phyloP scores from a whole-genome alignment of 1,139 yeast genomes.

The Diutina catenulata region DNA sequence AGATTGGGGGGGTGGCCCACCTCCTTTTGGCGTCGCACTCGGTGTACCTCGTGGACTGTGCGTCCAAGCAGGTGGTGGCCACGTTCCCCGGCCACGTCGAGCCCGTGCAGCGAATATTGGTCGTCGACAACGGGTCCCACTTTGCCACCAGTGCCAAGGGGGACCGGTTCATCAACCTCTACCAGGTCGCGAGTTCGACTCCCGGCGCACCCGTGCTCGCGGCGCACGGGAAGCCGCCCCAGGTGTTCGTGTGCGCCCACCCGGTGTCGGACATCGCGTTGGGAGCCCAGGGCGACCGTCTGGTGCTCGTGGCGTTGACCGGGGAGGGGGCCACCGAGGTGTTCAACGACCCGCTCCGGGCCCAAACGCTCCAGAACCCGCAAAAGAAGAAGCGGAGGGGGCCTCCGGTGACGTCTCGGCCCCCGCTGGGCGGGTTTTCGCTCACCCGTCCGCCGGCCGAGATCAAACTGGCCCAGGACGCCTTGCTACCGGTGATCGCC shows the following conservation, averaged over 20 bases:
- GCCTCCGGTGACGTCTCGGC: constrained; percentile 38
- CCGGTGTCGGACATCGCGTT: constrained; percentile 36
- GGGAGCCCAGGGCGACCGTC: constrained; percentile 22
- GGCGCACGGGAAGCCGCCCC: too few relatives aligned
- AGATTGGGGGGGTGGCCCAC: constrained; percentile 28
- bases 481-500: constrained; percentile 29
- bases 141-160: constrained; percentile 60
- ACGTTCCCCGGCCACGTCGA: constrained; percentile 69
- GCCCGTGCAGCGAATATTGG: constrained; percentile 37
- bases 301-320: constrained; percentile 43
- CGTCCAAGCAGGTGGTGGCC: constrained; percentile 22
- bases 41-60: constrained; percentile 37
- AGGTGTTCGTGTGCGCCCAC: constrained; percentile 57
- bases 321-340: constrained; percentile 62
- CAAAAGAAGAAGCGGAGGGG: constrained; percentile 21
- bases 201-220: too few relatives aligned
- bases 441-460: constrained; percentile 33
- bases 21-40: constrained; percentile 57
- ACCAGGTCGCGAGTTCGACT: constrained; percentile 34
- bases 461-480: constrained; percentile 20
- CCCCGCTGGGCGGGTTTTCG: constrained; percentile 22
- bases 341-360: constrained; percentile 42
- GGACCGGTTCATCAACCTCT: constrained; percentile 71
- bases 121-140: constrained; percentile 23
- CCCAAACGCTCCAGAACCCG: constrained; percentile 10